Base-by-base conservation (phyloP, 495 filamentous ascomycete species). In the Penicillium mononematosum region DNA sequence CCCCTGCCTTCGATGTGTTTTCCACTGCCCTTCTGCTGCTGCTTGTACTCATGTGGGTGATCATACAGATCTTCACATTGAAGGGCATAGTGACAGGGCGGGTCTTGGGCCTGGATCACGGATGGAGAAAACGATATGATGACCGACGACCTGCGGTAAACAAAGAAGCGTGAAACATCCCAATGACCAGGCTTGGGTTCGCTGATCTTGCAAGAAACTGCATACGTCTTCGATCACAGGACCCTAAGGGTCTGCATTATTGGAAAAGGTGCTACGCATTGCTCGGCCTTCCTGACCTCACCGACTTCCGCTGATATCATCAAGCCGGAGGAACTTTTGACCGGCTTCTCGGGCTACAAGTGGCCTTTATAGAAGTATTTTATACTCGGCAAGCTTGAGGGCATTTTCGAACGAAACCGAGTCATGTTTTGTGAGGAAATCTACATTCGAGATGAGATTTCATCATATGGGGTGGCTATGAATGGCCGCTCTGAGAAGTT, bases 21-120 rank as follows among this genome's bases (percentile, higher is more conserved):
- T 73, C 67, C 9, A 72, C 65, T 5, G 63, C 31, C 9, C 58
- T 73, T 31, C 22, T 68, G 34, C 16, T 72, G 8, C 17, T 72
- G 6, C 46, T 70, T 5, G 7, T 72, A 0, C 25, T 68, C 3
- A 54, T 64, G 42, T 64, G 65, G 52, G 25, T 70, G 2, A 20
- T 50, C 7, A 20, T 63, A n/a, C 63, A 64, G 27, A 12, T 64
- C 3, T 58, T 71, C 27, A 72, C 68, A 0, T 17, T 74, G 6
- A 67, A 60, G 42, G 64, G 60, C 4, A 43, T 74, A 5, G 20
- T 69, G 12, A 66, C 61, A 6, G 71, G 66, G 27, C 60, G 51
- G 8, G 24, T 70, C 9, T 34, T 72, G 1, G 66, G 66, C n/a
- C 32, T 69, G 36, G 59, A 65, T 16, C 58, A 62, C 43, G 59